phyloP scores from a whole-genome alignment of 2,329 filamentous ascomycete genomes.

The Bipolaris cookei region DNA sequence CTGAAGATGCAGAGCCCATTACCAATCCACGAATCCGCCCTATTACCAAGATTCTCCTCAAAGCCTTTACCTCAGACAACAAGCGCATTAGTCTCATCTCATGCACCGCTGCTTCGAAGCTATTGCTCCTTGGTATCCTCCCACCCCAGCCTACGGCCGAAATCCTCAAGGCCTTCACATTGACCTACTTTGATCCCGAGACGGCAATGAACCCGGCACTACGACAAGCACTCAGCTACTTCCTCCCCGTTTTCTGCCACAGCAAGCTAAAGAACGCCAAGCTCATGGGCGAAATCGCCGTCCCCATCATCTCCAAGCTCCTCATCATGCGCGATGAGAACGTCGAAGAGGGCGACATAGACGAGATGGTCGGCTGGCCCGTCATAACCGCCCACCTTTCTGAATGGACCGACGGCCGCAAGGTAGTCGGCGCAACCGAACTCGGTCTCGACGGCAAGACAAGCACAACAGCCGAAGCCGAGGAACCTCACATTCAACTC shows the following conservation, averaged over 20 bases:
- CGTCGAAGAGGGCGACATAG: constrained; percentile 74
- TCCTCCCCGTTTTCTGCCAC: constrained; percentile 93
- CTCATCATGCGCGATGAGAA: constrained; percentile 64
- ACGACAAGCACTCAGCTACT: constrained; percentile 87
- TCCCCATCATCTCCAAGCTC: constrained; percentile 76
- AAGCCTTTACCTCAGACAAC: constrained; percentile 70
- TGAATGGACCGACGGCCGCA: constrained; percentile 94
- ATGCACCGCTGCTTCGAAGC: constrained; percentile 81
- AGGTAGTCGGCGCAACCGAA: constrained; percentile 67
- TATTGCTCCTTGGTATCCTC: constrained; percentile 80
- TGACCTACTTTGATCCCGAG: constrained; percentile 88
- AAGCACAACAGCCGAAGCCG: constrained; percentile 65
- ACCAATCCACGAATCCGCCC: constrained; percentile 59
- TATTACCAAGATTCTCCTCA: constrained; percentile 84
- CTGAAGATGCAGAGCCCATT: constrained; percentile 44
- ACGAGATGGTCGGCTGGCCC: constrained; percentile 74
- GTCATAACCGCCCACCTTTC: constrained; percentile 82
- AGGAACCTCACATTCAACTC: constrained; percentile 80
- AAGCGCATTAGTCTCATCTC: constrained; percentile 81
- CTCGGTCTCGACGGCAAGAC: constrained; percentile 56
- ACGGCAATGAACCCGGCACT: constrained; percentile 81
- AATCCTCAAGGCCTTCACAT: constrained; percentile 81
- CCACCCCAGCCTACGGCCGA: constrained; percentile 59
- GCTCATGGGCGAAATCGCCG: constrained; percentile 75
- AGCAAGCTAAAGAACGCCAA: constrained; percentile 81